phyloP scores from a whole-genome alignment of 2,329 filamentous ascomycete genomes.

The Pezicula rhizophila region DNA sequence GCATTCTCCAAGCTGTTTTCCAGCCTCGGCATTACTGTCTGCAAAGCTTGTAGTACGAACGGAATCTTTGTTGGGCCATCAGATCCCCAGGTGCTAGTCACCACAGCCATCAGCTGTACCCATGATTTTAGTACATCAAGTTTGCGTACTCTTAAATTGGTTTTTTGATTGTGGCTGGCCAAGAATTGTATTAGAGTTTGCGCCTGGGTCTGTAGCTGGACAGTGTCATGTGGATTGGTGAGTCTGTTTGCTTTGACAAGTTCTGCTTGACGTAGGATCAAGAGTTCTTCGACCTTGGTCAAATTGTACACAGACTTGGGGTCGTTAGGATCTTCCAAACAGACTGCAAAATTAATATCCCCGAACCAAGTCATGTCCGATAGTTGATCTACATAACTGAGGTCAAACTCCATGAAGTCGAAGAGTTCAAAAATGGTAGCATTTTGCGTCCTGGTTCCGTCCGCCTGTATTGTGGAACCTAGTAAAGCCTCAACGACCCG shows the following conservation, averaged over 20 bases:
- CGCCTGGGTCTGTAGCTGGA: slow-evolving; percentile 51
- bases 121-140: slow-evolving; percentile 72
- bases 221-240: slow-evolving; percentile 42
- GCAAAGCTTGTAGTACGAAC: slow-evolving; percentile 80
- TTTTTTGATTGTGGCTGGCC: slow-evolving; percentile 56
- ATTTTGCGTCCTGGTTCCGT: slow-evolving; percentile 60
- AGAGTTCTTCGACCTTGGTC: slow-evolving; percentile 64
- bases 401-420: slow-evolving; percentile 72
- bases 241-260: slow-evolving; percentile 43
- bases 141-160: slow-evolving; percentile 44
- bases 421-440: slow-evolving; percentile 86
- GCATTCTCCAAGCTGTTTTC: slow-evolving; percentile 67
- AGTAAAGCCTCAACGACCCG: slow-evolving; percentile 68
- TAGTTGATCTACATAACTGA: slow-evolving; percentile 38
- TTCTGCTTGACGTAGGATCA: slow-evolving; percentile 64
- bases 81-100: slow-evolving; percentile 77
- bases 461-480: slow-evolving; percentile 64
- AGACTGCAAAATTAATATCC: slow-evolving; percentile 62
- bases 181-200: slow-evolving; percentile 55
- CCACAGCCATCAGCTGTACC: slow-evolving; percentile 77
- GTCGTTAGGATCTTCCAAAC: slow-evolving; percentile 54
- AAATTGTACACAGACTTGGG: slow-evolving; percentile 59
- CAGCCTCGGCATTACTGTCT: slow-evolving; percentile 81
- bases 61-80: slow-evolving; percentile 64
- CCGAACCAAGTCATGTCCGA: slow-evolving; percentile 55